Evolutionary conservation across 1,284 basidiomycete species (phyloP), one percentile per base, ranked within the genome.

Genomic region (Lignosus rhinocerotis): DNA sequence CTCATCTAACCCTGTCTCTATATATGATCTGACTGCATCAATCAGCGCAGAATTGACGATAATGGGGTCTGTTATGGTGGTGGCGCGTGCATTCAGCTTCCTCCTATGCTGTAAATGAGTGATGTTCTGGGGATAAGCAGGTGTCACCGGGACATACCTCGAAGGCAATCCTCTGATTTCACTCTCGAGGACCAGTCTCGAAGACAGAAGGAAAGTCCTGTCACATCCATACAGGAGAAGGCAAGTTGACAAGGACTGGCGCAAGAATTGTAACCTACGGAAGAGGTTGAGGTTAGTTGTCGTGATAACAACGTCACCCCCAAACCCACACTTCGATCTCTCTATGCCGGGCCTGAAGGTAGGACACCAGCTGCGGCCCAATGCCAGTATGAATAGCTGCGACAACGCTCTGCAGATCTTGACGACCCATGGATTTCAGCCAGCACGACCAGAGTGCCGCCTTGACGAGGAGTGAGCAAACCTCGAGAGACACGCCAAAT

Each of bases 171-270:
- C 68, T 16, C 74, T 71, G 6, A 83, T 70, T 55, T 88, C 84
- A 14, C 75, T 71, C 25, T 80, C 70, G 10, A 71, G 61, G 14
- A 88, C 69, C 55, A 90, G 67, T 1, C 75, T 76, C 73, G 63
- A 14, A 72, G 72, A 5, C 74, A 53, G 19, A 2, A 88, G 71
- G 36, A 71, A 76, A 2, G 69, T 65, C 51, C 85, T 75, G 48
- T 87, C 83, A 63, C 85, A 89, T 6, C 88, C 88, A 65, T 84
- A 87, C 19, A 88, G 67, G 2, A 88, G 70, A 34, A 89, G 74
- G 68, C 84, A 87, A 10, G 79, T 74, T 12, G 80, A 80, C 38
- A 90, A 67, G 3, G 84, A 85, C 19, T 79, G 75, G 9, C 85
- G 80, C 43, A 90, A 77, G 61, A 88, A 84, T 12, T 65, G 48